Evolutionary conservation across 2,329 filamentous ascomycete species (phyloP), one percentile per base, ranked within the genome.

Genomic region (Aspergillus vadensis): DNA sequence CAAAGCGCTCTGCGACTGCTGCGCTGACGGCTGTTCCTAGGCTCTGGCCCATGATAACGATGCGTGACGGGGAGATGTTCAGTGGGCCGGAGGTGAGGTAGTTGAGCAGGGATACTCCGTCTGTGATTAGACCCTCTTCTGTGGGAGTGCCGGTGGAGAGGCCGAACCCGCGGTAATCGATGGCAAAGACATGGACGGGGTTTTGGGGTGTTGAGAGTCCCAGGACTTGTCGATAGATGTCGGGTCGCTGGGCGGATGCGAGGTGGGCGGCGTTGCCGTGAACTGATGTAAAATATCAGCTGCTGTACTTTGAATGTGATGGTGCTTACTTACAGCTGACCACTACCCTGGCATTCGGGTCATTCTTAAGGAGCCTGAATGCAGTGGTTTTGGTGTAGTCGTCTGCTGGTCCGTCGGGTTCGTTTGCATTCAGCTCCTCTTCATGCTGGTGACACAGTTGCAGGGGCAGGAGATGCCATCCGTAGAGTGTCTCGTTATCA

Each of bases 141-240:
- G 88, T 89, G 0, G 94, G 94, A 4, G 77, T 79, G n/a, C 94
- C 92, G 0, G 88, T 91, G 8, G 91, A 95, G 41, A 86, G 83
- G 0, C 92, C 93, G 68, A 91, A 97, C 6, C 93, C 93, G 17
- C 93, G 89, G 76, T 97, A 97, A 80, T 97, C 92, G 69, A 97
- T 87, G 41, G 91, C 86, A n/a, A 97, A 81, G 48, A 97, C 85
- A 72, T 97, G 93, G 57, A 92, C 69, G 1, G 79, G 79, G 52
- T 76, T 86, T 58, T 84, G 81, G 0, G 82, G 87, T 0, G 84
- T 85, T 2, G 89, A 90, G 2, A 88, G 86, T 55, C 89, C 85
- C 4, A 92, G 86, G 44, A 97, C 80, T 48, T 88, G 84, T 67
- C 92, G 91, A 74, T 96, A 96, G 59, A 87, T 90, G 32, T 87